Conservation (phyloP, 495 filamentous ascomycete species). For the Neurospora sp. region DNA sequence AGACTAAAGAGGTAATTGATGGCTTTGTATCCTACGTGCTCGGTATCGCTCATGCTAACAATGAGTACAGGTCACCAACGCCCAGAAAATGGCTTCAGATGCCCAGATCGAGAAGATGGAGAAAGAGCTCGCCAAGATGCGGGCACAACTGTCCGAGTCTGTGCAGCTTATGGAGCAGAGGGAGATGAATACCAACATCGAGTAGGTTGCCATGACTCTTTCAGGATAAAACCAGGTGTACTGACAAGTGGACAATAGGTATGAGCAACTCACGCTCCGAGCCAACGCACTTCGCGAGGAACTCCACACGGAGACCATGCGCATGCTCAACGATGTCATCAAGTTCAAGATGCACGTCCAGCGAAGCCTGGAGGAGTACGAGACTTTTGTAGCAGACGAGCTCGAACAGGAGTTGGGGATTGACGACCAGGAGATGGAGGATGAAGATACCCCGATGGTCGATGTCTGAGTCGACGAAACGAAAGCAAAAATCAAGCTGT, state of each 20-base stretch:
- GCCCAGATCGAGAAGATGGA: constrained; percentile 97
- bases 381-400: constrained; percentile 84
- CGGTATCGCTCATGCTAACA: constrained; percentile 1
- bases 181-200: constrained; percentile 93
- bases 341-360: constrained; percentile 98
- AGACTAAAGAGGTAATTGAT: constrained; percentile 63
- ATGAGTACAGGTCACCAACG: constrained; percentile 49
- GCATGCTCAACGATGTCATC: constrained; percentile 93
- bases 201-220: constrained; percentile 43
- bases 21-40: neutral
- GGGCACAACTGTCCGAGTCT: constrained; percentile 70
- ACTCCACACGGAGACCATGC: constrained; percentile 89
- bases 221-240: neutral
- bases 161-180: constrained; percentile 89
- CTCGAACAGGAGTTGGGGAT: constrained; percentile 68
- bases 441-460: constrained; percentile 25
- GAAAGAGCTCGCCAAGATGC: constrained; percentile 90
- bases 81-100: constrained; percentile 78
- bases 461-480: constrained; percentile 5
- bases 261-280: constrained; percentile 78
- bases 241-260: constrained; percentile 40
- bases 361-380: constrained; percentile 82
- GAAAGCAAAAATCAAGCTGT: constrained; percentile 19
- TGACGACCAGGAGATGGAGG: constrained; percentile 28
- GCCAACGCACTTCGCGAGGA: constrained; percentile 83